Evolutionary conservation across 73 alveolate species (phyloP), one percentile per base, ranked within the genome.

Genomic region (Tetrahymena elliotti): DNA sequence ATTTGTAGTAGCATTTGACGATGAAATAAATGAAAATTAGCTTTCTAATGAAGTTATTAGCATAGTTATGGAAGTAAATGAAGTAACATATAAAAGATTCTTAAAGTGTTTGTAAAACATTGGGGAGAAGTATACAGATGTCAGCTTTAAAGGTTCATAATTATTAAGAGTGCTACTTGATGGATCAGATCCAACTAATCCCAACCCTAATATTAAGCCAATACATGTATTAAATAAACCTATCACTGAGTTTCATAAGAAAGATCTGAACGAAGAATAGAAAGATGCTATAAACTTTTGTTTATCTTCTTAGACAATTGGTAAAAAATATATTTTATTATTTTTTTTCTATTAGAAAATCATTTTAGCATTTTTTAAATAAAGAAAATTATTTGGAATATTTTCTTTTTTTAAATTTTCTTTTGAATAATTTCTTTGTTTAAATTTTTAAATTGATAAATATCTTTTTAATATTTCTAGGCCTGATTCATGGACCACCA

Each of bases 401-500:
- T 38, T 38, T 38, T 38, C 10, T 38, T 7, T 38, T 38, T 38
- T 38, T 5, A 10, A 18, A 22, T 7, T 52, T 9, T 52, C 31
- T 52, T n/a, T 9, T 52, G 83, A 22, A 15, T 22, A 3, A 68
- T 27, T 68, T 68, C 16, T 68, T 68, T n/a, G 18, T 68, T 22
- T 24, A 16, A 3, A 68, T 4, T 68, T 27, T 31, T 31, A 68
- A 8, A 3, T 6, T 2, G 33, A 7, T 4, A 22, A 18, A 10
- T 68, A 1, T 22, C 31, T 16, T 54, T 22, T 54, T 54, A n/a
- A 4, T 10, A 54, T 16, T 3, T 68, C 11, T 68, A 68, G 88
- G 88, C 10, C n/a, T 94, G 53, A 99, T 99, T 84, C 99, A 99
- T 96, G 99, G 99, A 31, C 99, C 99, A 5, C 99, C 99, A 10